Evolutionary conservation across 73 alveolate genomes (phyloP).

Genomic region (Tetrahymena malaccensis): DNA sequence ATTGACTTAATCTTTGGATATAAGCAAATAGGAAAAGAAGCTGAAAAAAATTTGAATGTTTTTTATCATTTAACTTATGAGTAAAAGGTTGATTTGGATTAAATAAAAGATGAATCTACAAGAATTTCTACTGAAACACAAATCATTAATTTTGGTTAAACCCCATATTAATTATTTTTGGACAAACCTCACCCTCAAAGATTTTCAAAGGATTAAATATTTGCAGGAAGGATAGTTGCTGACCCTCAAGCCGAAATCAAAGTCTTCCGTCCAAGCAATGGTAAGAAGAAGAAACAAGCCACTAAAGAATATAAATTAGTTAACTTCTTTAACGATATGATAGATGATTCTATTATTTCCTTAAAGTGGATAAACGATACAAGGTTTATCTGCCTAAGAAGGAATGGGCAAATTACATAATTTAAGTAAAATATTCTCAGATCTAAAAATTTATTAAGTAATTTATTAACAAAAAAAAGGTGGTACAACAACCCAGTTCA

Average conservation of each 20-base stretch:
- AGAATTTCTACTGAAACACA: conserved; percentile 28
- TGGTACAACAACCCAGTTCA: conserved; percentile 43
- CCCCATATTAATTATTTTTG: conserved; percentile 15
- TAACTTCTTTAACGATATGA: conserved; percentile 68
- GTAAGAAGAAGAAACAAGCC: conserved; percentile 76
- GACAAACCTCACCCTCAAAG: conserved; percentile 24
- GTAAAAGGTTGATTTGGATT: conserved; percentile 72
- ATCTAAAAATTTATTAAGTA: background rate
- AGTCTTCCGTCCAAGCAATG: conserved; percentile 70
- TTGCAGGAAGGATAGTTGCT: conserved; percentile 75
- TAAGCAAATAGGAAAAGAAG: conserved; percentile 82
- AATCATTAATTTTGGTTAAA: conserved; percentile 26
- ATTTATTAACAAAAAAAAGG: background rate
- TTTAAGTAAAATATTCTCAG: conserved; percentile 38
- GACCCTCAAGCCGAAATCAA: conserved; percentile 56
- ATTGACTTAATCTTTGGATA: conserved; percentile 82
- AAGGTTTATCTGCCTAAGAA: conserved; percentile 24
- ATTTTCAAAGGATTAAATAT: conserved; percentile 50
- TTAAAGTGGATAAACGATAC: conserved; percentile 39
- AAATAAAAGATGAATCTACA: conserved; percentile 45
- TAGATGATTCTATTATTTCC: conserved; percentile 80
- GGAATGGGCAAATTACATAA: conserved; percentile 28
- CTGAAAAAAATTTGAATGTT: conserved; percentile 70
- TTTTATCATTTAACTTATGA: conserved; percentile 79
- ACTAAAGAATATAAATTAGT: conserved; percentile 71